Conservation (phyloP, 1,284 basidiomycete species). For the Trichosporon coremiiforme region DNA sequence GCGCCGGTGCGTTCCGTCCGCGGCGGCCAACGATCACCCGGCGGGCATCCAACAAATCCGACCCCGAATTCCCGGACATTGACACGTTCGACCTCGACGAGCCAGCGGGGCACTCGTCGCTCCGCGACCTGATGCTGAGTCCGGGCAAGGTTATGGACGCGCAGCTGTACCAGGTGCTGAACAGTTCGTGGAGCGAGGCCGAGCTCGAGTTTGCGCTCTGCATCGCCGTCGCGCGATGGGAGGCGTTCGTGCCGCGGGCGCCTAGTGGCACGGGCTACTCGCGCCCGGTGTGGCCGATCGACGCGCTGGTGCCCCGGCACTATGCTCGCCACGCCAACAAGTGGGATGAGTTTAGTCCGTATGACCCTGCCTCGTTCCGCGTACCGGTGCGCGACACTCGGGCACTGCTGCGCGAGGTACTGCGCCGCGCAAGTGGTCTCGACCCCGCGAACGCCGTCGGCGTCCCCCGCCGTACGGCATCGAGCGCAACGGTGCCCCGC, state of each 20-base stretch:
- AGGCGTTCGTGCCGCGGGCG: neutral
- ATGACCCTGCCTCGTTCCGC: constrained; percentile 15
- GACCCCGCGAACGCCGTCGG: constrained; percentile 14
- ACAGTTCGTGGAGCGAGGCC: constrained; percentile 1
- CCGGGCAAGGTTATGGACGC: constrained; percentile 8
- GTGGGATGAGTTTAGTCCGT: constrained; percentile 18
- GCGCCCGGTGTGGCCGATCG: constrained; percentile 15
- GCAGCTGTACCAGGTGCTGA: constrained; percentile 13
- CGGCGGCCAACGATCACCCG: neutral
- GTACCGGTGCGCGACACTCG: constrained; percentile 10
- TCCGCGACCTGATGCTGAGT: constrained; percentile 10
- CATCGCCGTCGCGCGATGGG: constrained; percentile 12
- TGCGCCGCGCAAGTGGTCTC: neutral
- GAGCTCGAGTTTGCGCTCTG: constrained; percentile 6
- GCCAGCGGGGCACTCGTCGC: constrained; percentile 4
- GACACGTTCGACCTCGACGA: constrained; percentile 16
- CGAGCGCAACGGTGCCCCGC: neutral
- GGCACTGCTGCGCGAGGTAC: constrained; percentile 14
- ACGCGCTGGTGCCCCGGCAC: constrained; percentile 17
- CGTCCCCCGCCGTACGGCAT: constrained; percentile 8
- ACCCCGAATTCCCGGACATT: constrained; percentile 3
- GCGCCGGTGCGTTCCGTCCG: neutral
- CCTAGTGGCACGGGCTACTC: constrained; percentile 13
- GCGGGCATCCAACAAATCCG: neutral
- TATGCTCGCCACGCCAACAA: constrained; percentile 11